Base-by-base conservation (phyloP, 2,329 filamentous ascomycete genomes). In the Mollisia scopiformis region DNA sequence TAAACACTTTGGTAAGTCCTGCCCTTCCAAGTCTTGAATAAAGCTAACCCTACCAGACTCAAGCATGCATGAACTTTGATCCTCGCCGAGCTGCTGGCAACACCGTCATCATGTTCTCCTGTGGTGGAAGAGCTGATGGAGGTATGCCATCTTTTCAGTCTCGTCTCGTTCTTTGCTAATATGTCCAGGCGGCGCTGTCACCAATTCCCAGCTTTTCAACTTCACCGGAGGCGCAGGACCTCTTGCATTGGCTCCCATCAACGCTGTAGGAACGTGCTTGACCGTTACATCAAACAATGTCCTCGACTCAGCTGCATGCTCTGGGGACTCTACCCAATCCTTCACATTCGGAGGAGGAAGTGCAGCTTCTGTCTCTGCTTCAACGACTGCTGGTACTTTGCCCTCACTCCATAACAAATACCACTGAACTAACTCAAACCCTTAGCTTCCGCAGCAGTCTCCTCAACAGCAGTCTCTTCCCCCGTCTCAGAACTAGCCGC, bases 21-120 rank as follows among this genome's bases (percentile, higher is more conserved):
- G 28, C 31, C 30, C 13, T 27, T 14, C 27, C 19, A 30, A 1
- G n/a, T 14, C 19, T 4, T 31, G 8, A 7, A 5, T 25, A 13
- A 7, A 28, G 16, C 60, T 66, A 59, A 65, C 59, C 47, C 28
- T 31, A 27, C 25, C 46, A 78, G 74, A 86, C 84, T 1, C 79
- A 85, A 69, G 84, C 83, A 46, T 87, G 84, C 68, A 74, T 85
- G 67, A 86, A 84, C 74, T 84, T 84, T 62, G 84, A 87, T 63
- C 79, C 80, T 11, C 79, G 83, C 43, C 78, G 82, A 23, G 71
- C 76, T 2, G 74, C 77, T 1, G 82, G 81, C 7, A 80, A 82
- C 65, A 82, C 84, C 67, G 82, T 84, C 19, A 69, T 82, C 46
- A 77, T 87, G 43, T 87, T 86, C 66, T 85, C 84, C 11, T 87